Base-by-base conservation (phyloP, 2,329 filamentous ascomycete species). In the Talaromyces marneffei region DNA sequence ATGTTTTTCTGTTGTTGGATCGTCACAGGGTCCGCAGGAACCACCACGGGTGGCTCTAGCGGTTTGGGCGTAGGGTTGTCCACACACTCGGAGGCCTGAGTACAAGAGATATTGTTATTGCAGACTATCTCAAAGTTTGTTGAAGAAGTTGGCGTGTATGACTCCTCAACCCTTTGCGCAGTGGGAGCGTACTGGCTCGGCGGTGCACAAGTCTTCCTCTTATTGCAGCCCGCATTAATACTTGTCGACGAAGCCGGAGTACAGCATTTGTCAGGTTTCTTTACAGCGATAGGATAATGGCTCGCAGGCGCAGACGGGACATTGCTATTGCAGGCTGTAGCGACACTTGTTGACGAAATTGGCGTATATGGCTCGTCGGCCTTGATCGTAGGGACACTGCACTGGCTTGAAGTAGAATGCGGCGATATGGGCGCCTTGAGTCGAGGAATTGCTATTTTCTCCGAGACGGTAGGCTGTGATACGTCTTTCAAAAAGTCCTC, bases 371-470 rank as follows among this genome's bases (percentile, higher is more conserved):
- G 48, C 48, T 52, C 48, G 18, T 52, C 48, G 16, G 29, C 14
- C 29, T 52, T 52, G 29, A 14, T 44, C 29, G 20, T 9, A 25
- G 44, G 25, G 29, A 46, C 16, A 27, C 25, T 18, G 31, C 33
- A 25, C 3, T 44, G 60, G 18, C 54, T 42, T 50, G 59, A 53
- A 16, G 59, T 37, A 35, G 50, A 25, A 14, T 29, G 58, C 5
- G 37, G 35, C 10, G 53, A 55, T 33, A 39, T 57, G 6, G 55
- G 16, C 29, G 64, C 65, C 35, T 64, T 66, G 18, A 73, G 65
- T 33, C 70, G 69, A 18, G 74, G 74, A 27, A 75, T 75, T 1
- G 74, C 74, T 52, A 75, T 66, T 59, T 76, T 76, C 29, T 65
- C 66, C 18, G 63, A 62, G 27, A 65, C 50, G 2, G 48, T 62